Conservation (phyloP, 2,329 filamentous ascomycete genomes). For the Kalmusia sp. region DNA sequence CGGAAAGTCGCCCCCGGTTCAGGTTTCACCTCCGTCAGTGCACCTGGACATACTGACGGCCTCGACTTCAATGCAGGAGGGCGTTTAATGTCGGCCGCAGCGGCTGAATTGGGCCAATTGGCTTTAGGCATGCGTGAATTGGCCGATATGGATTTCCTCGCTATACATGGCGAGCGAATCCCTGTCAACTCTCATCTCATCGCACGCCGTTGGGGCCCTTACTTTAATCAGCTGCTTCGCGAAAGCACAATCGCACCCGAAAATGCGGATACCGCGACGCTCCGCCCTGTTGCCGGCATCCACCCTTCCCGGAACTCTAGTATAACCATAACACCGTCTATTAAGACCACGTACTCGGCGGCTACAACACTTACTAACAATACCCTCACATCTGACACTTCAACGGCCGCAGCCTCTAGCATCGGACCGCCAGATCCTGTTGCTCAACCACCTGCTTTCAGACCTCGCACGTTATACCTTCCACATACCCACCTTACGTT, state of each 20-base stretch:
- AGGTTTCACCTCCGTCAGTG: conserved; percentile 84
- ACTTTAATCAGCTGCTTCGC: conserved; percentile 89
- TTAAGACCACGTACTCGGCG: conserved; percentile 57
- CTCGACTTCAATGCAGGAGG: conserved; percentile 72
- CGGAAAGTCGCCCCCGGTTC: conserved; percentile 79
- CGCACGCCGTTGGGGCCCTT: conserved; percentile 89
- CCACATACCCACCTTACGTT: conserved; percentile 91
- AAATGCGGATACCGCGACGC: conserved; percentile 72
- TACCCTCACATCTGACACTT: conserved; percentile 45
- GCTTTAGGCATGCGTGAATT: conserved; percentile 83
- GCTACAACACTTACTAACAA: conserved; percentile 53
- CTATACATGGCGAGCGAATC: conserved; percentile 87
- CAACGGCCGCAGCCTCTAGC: conserved; percentile 48
- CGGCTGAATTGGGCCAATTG: conserved; percentile 84
- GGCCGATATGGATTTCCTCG: conserved; percentile 95
- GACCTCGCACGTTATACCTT: conserved; percentile 87
- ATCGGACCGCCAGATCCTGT: conserved; percentile 62
- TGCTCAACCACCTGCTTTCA: conserved; percentile 63
- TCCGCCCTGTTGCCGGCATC: conserved; percentile 65
- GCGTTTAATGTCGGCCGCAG: conserved; percentile 75
- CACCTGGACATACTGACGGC: conserved; percentile 63
- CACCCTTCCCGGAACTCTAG: conserved; percentile 76
- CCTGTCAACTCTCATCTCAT: conserved; percentile 92
- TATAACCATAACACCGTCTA: conserved; percentile 80
- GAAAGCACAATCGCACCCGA: conserved; percentile 76